Base-by-base conservation (phyloP, 2,329 filamentous ascomycete genomes). In the Sporothrix variecibatus region DNA sequence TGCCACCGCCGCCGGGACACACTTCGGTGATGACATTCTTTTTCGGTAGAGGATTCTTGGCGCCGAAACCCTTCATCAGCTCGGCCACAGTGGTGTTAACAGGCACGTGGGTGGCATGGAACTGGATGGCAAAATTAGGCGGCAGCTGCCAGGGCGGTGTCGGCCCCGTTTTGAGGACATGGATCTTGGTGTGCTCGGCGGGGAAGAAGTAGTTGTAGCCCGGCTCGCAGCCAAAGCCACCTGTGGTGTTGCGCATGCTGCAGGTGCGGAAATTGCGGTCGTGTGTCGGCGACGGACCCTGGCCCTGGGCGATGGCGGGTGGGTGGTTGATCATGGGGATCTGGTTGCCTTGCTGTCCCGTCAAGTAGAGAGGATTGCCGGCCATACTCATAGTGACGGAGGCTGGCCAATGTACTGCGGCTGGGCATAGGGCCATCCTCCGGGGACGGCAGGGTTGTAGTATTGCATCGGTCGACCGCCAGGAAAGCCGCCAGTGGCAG, bases 131-230 rank as follows among this genome's bases (percentile, higher is more conserved):
- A 43, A 81, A 82, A 69, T 82, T 84, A 26, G 80, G 78, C 0
- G 81, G 84, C 7, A 86, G 79, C 76, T 86, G 84, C 89, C 89
- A 91, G 0, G 89, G 89, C 0, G 86, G 83, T 0, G 79, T 83
- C 20, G 81, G 71, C 0, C 78, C 77, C 9, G 85, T 84, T 76
- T 86, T 86, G 80, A 92, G 85, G 2, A 91, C 83, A 77, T 91
- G 88, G 7, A 91, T 82, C 76, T 88, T 90, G 40, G 87, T 88
- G 79, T 91, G 87, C 76, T 87, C 84, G 0, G 82, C 78, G 0
- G 88, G 85, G 81, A 90, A 91, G 78, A 90, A 86, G 80, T 90
- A 89, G 81, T 89, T 89, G 82, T 90, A 91, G 1, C 89, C 90
- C 0, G 87, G 88, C 77, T 91, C 89, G 75, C 87, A 87, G 56